Conservation (phyloP, 495 filamentous ascomycete genomes). For the Penicillium maclennaniae region DNA sequence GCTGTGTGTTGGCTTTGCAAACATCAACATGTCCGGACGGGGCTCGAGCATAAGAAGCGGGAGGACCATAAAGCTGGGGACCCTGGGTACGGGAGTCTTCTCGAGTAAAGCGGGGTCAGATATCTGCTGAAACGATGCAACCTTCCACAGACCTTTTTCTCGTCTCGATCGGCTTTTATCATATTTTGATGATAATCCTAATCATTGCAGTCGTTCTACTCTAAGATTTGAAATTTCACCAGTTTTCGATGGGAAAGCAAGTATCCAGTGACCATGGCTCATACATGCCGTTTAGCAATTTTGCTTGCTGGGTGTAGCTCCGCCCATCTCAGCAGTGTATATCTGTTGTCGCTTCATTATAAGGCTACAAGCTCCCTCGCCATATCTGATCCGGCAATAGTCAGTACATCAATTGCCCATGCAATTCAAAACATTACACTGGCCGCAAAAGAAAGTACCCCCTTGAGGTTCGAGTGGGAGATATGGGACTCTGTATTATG, state of each 20-base stretch:
- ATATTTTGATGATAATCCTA: constrained; percentile 11
- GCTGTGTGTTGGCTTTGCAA: too few species aligned
- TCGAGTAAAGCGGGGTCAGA: neutral
- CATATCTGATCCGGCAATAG: neutral
- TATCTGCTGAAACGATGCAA: neutral
- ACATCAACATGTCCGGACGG: too few species aligned
- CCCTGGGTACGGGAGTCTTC: neutral
- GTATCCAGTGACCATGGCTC: neutral
- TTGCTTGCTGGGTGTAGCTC: constrained; percentile 15
- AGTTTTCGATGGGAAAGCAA: neutral
- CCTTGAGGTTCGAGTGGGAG: constrained; percentile 13
- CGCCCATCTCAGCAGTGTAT: constrained; percentile 10
- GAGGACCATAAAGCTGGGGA: too few species aligned
- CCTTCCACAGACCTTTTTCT: neutral
- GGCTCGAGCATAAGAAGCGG: too few species aligned
- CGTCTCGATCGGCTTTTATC: constrained; percentile 4
- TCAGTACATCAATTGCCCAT: constrained; percentile 7
- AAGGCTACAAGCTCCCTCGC: neutral
- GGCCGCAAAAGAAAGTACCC: neutral
- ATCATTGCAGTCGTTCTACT: constrained; percentile 3
- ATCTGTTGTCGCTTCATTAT: constrained; percentile 15
- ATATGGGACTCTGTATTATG: constrained; percentile 13
- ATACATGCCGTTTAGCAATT: constrained; percentile 1
- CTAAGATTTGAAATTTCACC: neutral
- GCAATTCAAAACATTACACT: constrained; percentile 5